Evolutionary conservation across 2,329 filamentous ascomycete species (phyloP), one percentile per base, ranked within the genome.

Genomic region (Alternaria arbusti): DNA sequence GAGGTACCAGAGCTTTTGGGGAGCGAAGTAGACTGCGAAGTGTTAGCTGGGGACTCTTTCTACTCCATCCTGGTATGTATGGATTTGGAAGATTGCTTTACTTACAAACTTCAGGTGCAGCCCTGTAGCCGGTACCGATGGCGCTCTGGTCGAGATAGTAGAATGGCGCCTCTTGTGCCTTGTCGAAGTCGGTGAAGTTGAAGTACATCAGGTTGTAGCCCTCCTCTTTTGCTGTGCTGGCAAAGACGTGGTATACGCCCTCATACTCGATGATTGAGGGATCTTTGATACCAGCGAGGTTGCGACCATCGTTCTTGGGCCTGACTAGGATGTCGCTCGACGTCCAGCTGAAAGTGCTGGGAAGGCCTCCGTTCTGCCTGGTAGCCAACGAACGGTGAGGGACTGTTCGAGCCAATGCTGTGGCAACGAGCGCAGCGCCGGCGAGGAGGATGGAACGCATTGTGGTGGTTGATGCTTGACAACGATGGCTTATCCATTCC

Each of bases 1-100:
- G 15, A 82, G 75, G 59, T 82, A 82, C 81, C 80, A 82, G 9
- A 81, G 72, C 28, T 78, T 78, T 26, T 83, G 80, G 0, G 81
- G 80, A 17, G 67, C 77, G 26, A 82, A 82, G 70, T 77, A 83
- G 69, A 83, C 61, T 60, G 15, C 9, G 17, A 6, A 15, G 6
- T 13, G 43, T 63, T 44, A 63, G 50, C 3, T 13, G 13, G 28
- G 23, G 3, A 25, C 6, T 47, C 43, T 32, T 1, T 7, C 7
- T 26, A 10, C 28, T 43, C 22, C 11, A 0, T 4, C n/a, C 36
- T 43, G 30, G 22, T 23, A 6, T 3, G 26, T 46, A 43, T 17
- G 13, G 17, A 36, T 23, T 13, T 13, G 20, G 12, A 52, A 15
- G 22, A n/a, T 5, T 6, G 3, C 1, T 44, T 23, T 23, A 61